A percentile compares a stretch with the other conserved stretches of the same genome.
Evolutionary conservation across 768 basidiomycete genomes (phyloP).

Genomic region (Collybia mongolica): DNA sequence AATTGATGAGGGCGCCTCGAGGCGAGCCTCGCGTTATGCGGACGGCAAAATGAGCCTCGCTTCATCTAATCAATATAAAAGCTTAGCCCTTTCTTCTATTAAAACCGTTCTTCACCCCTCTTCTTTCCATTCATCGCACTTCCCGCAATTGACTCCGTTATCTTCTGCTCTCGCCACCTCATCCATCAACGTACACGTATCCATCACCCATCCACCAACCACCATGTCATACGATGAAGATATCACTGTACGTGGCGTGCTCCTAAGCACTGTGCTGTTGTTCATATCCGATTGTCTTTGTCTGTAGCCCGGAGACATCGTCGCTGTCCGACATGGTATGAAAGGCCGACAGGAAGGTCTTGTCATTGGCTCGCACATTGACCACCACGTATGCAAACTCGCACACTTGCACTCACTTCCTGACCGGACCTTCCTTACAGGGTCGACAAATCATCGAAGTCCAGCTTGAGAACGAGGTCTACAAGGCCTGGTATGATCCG

Average conservation of each 20-base stretch:
- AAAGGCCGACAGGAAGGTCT: conserved; percentile 75
- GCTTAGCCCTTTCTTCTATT: conserved; percentile 32
- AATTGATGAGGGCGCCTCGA: conserved; percentile 41
- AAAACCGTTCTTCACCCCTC: conserved; percentile 33
- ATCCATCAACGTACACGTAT: conserved; percentile 1
- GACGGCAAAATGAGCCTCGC: conserved; percentile 17
- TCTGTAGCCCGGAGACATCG: conserved; percentile 73
- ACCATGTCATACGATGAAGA: conserved; percentile 36
- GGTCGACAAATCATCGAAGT: conserved; percentile 84
- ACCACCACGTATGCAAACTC: conserved; percentile 55
- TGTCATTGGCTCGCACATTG: conserved; percentile 73
- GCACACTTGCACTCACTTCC: not conserved
- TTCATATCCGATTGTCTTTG: not conserved
- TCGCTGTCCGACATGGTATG: conserved; percentile 65
- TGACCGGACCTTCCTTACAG: conserved; percentile 32
- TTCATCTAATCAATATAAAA: conserved; percentile 26
- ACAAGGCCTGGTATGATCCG: conserved; percentile 58
- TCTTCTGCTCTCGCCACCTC: conserved; percentile 4
- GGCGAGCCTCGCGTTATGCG: conserved; percentile 44
- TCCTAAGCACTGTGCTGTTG: not conserved
- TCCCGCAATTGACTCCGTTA: conserved; percentile 12
- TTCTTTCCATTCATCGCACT: conserved; percentile 24
- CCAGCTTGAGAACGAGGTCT: conserved; percentile 71
- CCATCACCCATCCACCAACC: conserved; percentile 1
- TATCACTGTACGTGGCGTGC: conserved; percentile 27